phyloP scores from a whole-genome alignment of 2,329 filamentous ascomycete species.

The Colletotrichum sp. region DNA sequence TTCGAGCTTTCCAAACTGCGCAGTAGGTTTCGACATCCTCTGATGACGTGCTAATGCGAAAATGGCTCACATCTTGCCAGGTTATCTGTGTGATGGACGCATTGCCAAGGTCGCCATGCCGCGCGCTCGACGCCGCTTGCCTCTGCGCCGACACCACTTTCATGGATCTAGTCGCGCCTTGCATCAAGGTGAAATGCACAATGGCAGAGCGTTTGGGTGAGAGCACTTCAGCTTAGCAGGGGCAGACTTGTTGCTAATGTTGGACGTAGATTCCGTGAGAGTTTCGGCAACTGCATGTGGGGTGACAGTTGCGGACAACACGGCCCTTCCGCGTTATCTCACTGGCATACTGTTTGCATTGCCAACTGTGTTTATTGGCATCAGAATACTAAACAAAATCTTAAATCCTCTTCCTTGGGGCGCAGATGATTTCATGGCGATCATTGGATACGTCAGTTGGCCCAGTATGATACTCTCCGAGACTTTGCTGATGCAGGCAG shows the following conservation, averaged over 20 bases:
- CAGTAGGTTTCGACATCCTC: background rate
- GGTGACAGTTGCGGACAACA: background rate
- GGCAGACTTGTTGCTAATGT: background rate
- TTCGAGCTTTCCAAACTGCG: background rate
- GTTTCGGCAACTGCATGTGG: background rate
- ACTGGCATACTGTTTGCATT: background rate
- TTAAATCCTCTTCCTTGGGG: background rate
- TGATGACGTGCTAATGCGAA: background rate
- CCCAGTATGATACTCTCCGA: fast-evolving
- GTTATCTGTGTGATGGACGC: background rate
- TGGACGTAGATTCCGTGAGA: background rate
- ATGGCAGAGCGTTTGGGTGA: background rate
- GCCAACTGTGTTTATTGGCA: background rate
- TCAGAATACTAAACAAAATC: background rate
- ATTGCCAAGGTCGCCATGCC: background rate
- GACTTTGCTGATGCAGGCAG: background rate
- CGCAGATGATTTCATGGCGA: background rate
- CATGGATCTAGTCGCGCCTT: background rate
- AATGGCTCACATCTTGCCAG: fast-evolving
- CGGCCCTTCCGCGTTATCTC: background rate
- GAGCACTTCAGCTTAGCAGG: background rate
- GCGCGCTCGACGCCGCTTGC: background rate
- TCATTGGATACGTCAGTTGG: background rate
- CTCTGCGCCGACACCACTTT: background rate
- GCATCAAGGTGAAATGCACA: background rate